Percentiles rank a stretch among this genome's conserved stretches.
phyloP scores from a whole-genome alignment of 2,329 filamentous ascomycete species.

The Ceratocystis albifundus region DNA sequence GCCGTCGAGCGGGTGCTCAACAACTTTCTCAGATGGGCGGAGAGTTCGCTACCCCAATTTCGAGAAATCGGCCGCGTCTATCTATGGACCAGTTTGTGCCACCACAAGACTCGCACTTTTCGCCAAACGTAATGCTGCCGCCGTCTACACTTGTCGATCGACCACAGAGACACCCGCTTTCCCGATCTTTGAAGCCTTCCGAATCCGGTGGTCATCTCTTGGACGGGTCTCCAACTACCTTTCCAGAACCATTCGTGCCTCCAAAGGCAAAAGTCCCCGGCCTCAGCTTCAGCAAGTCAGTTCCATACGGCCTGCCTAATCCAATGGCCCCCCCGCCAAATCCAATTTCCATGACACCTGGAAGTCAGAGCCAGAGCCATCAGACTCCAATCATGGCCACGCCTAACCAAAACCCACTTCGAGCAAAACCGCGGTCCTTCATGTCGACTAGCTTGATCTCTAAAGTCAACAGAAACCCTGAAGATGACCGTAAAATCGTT shows the following conservation, averaged over 20 bases:
- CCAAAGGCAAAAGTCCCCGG: constrained; percentile 33
- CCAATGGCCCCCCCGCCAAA: constrained; percentile 17
- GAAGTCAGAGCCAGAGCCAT: constrained; percentile 7
- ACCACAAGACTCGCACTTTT: constrained; percentile 43
- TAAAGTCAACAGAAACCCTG: constrained; percentile 77
- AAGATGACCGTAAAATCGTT: constrained; percentile 53
- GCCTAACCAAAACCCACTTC: constrained; percentile 20
- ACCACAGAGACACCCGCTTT: constrained; percentile 65
- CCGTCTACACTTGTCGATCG: constrained; percentile 28
- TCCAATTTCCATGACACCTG: constrained; percentile 33
- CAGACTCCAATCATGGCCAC: constrained; percentile 14
- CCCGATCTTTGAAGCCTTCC: constrained; percentile 74
- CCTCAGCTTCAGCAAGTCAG: constrained; percentile 20
- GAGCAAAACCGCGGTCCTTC: constrained; percentile 38
- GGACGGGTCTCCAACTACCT: constrained; percentile 48
- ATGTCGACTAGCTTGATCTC: constrained; percentile 91
- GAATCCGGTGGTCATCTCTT: constrained; percentile 68
- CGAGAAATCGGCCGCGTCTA: constrained; percentile 56
- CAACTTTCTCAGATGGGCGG: constrained; percentile 37
- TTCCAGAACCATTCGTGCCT: constrained; percentile 21
- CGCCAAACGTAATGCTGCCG: constrained; percentile 40
- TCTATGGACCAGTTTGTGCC: constrained; percentile 70
- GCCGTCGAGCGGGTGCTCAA: constrained; percentile 46
- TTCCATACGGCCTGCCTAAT: constrained; percentile 18
- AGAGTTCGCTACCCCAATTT: constrained; percentile 42